Conservation (phyloP, 2,329 filamentous ascomycete species). For the Sclerotinia subarctica region DNA sequence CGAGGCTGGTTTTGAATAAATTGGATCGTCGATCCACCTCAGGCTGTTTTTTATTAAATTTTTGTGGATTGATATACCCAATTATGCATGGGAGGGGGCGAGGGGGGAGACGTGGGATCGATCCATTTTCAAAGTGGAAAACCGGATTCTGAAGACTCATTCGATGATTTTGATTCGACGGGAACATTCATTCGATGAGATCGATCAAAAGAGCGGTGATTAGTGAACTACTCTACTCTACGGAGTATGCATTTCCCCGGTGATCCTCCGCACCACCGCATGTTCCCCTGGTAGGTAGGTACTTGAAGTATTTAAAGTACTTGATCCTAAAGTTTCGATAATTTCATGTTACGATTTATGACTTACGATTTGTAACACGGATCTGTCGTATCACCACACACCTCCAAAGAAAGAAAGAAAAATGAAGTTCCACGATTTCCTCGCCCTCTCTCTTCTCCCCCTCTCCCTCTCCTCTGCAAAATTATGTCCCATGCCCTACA, state of each 20-base stretch:
- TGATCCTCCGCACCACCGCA: background rate
- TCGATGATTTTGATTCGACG: background rate
- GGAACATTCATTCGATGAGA: background rate
- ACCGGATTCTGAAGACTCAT: background rate
- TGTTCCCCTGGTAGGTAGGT: background rate
- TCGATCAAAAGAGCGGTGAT: no score
- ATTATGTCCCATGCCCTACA: constrained; percentile 13
- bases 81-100: background rate
- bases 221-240: background rate
- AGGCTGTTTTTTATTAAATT: background rate
- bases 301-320: background rate
- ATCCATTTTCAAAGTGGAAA: background rate
- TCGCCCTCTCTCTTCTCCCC: constrained; percentile 1
- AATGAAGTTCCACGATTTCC: background rate
- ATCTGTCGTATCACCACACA: background rate
- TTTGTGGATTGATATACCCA: background rate
- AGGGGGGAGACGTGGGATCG: no score
- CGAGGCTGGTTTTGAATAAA: background rate
- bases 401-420: no score
- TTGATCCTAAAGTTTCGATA: background rate
- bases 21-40: background rate
- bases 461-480: constrained; percentile 3
- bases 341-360: no score
- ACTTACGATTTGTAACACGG: background rate
- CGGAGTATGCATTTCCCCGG: background rate